Evolutionary conservation across 257 asterid genomes (phyloP).

Genomic region (Dorcoceras hygrometricum): DNA sequence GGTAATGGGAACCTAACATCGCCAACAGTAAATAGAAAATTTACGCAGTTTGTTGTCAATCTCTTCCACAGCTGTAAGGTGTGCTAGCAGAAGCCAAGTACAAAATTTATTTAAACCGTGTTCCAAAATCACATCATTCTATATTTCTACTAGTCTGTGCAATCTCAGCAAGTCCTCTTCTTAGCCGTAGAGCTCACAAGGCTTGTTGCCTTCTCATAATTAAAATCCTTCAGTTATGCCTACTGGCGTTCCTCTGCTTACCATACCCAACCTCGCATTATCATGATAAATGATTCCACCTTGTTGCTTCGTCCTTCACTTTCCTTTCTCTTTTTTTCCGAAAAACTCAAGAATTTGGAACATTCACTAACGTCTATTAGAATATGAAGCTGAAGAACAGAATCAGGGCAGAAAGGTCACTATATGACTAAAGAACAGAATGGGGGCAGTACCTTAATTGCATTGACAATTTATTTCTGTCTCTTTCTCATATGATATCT

Average conservation of each 20-base stretch:
- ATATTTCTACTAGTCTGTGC: no score
- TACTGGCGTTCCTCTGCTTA: neutral
- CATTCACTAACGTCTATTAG: no score
- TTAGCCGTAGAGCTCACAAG: neutral
- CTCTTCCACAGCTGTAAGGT: slow-evolving; percentile 6
- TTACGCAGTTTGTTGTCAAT: neutral
- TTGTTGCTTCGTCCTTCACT: neutral
- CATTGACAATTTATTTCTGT: neutral
- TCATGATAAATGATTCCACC: neutral
- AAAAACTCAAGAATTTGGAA: no score
- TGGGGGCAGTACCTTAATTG: neutral
- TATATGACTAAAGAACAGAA: no score
- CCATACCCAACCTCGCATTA: neutral
- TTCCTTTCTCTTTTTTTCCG: no score
- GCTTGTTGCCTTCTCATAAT: no score
- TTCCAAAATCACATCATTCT: neutral
- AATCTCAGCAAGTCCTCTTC: slow-evolving; percentile 1
- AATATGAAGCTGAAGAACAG: no score
- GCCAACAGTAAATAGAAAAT: neutral
- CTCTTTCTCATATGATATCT: neutral
- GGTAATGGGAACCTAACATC: neutral
- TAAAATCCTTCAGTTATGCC: neutral
- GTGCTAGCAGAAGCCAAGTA: no score
- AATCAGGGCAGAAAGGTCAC: no score
- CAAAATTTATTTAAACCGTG: neutral